Evolutionary conservation across 306 rosid genomes (phyloP), one percentile per base, ranked within the genome.

Genomic region (Castanea crenata): DNA sequence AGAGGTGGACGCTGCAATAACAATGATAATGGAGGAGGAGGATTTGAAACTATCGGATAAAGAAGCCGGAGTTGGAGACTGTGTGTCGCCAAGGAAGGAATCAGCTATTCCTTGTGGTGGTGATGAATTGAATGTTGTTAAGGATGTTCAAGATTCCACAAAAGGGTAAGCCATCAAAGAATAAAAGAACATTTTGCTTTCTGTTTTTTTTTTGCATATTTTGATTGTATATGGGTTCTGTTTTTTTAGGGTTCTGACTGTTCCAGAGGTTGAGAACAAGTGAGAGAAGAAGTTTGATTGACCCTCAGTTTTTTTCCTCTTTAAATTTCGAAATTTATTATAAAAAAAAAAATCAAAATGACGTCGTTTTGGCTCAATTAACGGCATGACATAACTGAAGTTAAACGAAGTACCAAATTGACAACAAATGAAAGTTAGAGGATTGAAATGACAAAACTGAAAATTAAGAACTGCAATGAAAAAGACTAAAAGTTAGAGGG

Each of bases 91-190:
- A 5, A 35, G 1, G 41, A 35, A 35, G 14, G 51, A 44, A 44
- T 58, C 15, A 2, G 31, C 64, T 58, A 55, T 8, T 35, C 8
- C 2, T 35, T 35, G 41, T 35, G 41, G 41, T 35, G 8, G 41
- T 35, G 2, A 35, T 35, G 2, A 79, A 73, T 74, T 74, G 67
- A 78, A 84, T 79, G 84, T 6, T 41, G 78, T 74, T 61, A 73
- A 73, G 64, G 31, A 58, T 58, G 29, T 58, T 20, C 77, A 81
- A 12, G 83, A 76, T 78, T 82, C 80, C 55, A 71, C 70, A 6
- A 85, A 76, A 62, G 83, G 25, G 91, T 91, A 84, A 88, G 94
- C 82, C 38, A 77, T 74, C 59, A 73, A 74, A 72, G 51, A 82
- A 72, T 77, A 51, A 73, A 58, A 6, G 65, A 58, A 55, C 62